Evolutionary conservation across 495 filamentous ascomycete species (phyloP), one percentile per base, ranked within the genome.

Genomic region (Collariella sp.): DNA sequence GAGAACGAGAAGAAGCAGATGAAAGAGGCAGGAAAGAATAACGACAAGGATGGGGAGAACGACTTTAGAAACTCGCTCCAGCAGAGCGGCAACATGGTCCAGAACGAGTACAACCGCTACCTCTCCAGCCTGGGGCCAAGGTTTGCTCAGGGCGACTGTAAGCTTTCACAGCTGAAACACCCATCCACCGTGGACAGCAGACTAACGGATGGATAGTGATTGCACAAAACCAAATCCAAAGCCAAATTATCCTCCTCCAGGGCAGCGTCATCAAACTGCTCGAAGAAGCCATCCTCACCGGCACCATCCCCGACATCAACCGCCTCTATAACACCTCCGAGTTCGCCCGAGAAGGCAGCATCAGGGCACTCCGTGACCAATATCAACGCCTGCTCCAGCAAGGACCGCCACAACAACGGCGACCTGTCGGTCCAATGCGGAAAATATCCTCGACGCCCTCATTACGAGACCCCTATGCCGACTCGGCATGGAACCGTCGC

Each of bases 91-190:
- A 46, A 61, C 31, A 35, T 55, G 7, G 55, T 71, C 4, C 61
- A 62, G 49, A 50, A 58, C 2, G 63, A 71, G 41, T 71, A 64
- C 34, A 62, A 71, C 41, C 46, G 57, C 16, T 55, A 60, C 24
- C 61, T 60, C 19, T 50, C 54, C 10, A 48, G 54, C 7, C 40
- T 70, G n/a, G 69, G 67, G 0, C 46, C 60, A 6, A 52, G 56
- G 9, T 71, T 68, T 49, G 69, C 69, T 5, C 48, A 67, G 19
- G 69, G 69, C 9, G 69, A 71, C 52, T 43, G 68, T 70, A 47
- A 54, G 62, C 47, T 13, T 16, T 13, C 0, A 19, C 13, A 11
- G 19, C 24, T 16, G 20, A 3, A 1, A 13, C 46, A 20, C 16
- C 2, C 26, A 9, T 31, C 24, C 15, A 22, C 19, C 26, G 5